Evolutionary conservation across 108 stramenopile species (phyloP), one percentile per base, ranked within the genome.

Genomic region (Nannochloropsis salina): DNA sequence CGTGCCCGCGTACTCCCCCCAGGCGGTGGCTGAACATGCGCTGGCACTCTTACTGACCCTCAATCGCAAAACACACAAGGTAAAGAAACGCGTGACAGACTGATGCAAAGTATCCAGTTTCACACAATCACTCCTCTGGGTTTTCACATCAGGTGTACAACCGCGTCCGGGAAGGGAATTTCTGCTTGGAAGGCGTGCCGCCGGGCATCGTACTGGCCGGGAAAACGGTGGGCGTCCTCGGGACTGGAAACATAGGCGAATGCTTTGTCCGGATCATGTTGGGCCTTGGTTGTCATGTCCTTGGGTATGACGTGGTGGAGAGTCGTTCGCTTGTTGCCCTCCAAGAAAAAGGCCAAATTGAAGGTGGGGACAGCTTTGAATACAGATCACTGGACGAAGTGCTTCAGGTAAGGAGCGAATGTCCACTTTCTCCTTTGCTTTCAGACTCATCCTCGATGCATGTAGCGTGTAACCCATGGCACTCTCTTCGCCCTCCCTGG

Each of bases 1-100:
- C 45, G 94, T 94, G 41, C 94, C 94, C 40, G 93, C 93, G n/a
- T 94, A 94, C 86, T 90, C 88, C 80, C 93, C 94, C 15, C 93
- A 94, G 87, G 94, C 94, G 18, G 93, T 94, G 6, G 93, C 94
- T 21, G 94, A 94, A 88, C 92, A 93, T 83, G 93, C 93, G 8
- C 92, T 94, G 80, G 90, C 93, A 9, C 89, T 94, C 41, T 91
- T 94, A 86, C 93, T 94, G 94, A 84, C 90, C 41, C 85, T 94
- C 44, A 94, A 93, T 83, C 91, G 94, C 44, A 91, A 91, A 82
- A 93, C 91, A 43, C 85, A 74, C n/a, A 74, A 74, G 61, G 87
- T 82, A 86, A 82, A 4, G 4, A 8, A 6, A 74, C 61, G 61
- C 20, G 2, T 3, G 61, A 6, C 4, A 74, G n/a, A 0, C 4